phyloP scores from a whole-genome alignment of 2,329 filamentous ascomycete species.

The Hymenoscyphus linearis region DNA sequence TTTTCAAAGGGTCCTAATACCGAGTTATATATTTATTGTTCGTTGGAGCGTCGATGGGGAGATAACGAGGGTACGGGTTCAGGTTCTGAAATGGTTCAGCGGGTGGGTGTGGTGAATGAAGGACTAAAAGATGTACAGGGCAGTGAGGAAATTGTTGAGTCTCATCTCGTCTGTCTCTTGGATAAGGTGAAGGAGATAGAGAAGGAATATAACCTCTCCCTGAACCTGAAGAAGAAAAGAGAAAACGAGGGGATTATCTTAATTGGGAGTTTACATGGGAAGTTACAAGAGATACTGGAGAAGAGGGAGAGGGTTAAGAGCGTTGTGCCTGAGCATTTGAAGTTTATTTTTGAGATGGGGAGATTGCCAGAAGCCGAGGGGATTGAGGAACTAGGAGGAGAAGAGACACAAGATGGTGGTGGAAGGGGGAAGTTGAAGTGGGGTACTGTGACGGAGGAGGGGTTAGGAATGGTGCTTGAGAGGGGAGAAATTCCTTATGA shows the following conservation, averaged over 20 bases:
- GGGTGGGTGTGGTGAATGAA: too few relatives aligned
- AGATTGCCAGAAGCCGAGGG: too few relatives aligned
- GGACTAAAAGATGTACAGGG: slow-evolving; percentile 17
- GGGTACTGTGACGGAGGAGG: slow-evolving; percentile 45
- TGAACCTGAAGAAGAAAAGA: not conserved
- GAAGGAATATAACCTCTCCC: not conserved
- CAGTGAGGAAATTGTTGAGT: not conserved
- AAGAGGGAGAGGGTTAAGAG: slow-evolving; percentile 26
- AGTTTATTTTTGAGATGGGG: slow-evolving; percentile 52
- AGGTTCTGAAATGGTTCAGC: too few relatives aligned
- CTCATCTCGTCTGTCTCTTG: not conserved
- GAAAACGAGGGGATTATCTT: not conserved
- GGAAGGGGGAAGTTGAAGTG: too few relatives aligned
- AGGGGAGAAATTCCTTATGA: slow-evolving; percentile 49
- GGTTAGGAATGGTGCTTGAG: slow-evolving; percentile 51
- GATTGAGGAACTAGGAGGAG: slow-evolving; percentile 33
- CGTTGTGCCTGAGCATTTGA: slow-evolving; percentile 37
- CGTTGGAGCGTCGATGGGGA: too few relatives aligned
- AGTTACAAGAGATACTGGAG: not conserved
- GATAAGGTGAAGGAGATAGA: not conserved
- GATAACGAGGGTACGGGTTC: too few relatives aligned
- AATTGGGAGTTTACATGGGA: not conserved
- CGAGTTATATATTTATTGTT: slow-evolving; percentile 58
- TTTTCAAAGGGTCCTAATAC: slow-evolving; percentile 56
- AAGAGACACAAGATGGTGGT: too few relatives aligned